Conservation (phyloP, 345 rosid genomes). For the Chamaenerion angustifolium region DNA sequence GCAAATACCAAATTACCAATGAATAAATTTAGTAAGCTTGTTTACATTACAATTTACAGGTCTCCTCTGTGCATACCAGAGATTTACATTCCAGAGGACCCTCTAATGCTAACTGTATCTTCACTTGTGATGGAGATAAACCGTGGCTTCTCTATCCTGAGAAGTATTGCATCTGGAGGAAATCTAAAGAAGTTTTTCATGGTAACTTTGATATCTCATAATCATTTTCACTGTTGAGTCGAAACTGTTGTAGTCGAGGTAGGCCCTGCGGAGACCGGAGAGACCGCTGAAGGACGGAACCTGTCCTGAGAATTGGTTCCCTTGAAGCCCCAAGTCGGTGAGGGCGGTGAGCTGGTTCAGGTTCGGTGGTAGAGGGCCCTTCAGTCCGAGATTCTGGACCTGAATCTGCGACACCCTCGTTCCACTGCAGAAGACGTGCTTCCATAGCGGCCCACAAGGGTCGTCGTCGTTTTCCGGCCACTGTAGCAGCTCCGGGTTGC, state of each 20-base stretch:
- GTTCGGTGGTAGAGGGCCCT: conserved; percentile 49
- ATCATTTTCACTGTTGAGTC: conserved; percentile 15
- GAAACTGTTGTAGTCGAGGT: conserved; percentile 43
- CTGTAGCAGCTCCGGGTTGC: conserved; percentile 46
- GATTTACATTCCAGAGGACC: conserved; percentile 59
- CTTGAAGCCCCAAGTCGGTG: conserved; percentile 43
- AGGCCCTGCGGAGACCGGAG: conserved; percentile 30
- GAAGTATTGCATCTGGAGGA: conserved; percentile 42
- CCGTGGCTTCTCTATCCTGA: conserved; percentile 33
- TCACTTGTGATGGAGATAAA: conserved; percentile 43
- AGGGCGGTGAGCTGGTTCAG: conserved; percentile 46
- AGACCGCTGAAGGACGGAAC: conserved; percentile 50
- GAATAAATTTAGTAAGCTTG: no score
- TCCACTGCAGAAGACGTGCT: conserved; percentile 33
- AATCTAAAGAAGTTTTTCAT: conserved; percentile 53
- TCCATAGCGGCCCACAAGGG: conserved; percentile 61
- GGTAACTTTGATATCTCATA: conserved; percentile 21
- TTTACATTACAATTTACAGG: conserved; percentile 29
- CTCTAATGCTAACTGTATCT: conserved; percentile 42
- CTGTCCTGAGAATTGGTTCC: conserved; percentile 42
- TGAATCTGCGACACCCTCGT: conserved; percentile 50
- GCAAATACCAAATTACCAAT: no score
- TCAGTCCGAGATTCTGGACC: conserved; percentile 40
- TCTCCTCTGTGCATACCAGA: conserved; percentile 53
- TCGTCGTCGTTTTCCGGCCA: conserved; percentile 58